Base-by-base conservation (phyloP, 2,329 filamentous ascomycete species). In the Penicillium aurantiogriseum region DNA sequence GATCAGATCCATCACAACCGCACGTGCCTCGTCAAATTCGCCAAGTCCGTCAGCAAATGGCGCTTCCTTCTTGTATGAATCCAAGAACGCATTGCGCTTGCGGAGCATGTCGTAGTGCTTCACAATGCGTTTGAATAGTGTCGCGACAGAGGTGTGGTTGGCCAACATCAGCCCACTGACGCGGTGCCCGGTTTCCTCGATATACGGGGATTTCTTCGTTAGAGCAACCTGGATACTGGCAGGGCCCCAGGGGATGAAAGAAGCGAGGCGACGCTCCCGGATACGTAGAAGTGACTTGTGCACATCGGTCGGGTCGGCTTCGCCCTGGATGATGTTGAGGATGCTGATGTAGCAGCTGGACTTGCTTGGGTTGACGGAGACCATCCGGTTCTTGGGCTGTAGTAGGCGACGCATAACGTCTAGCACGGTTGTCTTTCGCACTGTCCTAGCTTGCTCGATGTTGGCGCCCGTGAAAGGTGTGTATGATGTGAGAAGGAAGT, bases 341-440 rank as follows among this genome's bases (percentile, higher is more conserved):
- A 99, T 97, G 47, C 92, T 96, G 71, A 99, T 97, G 80, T 99
- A 99, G 80, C 94, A 99, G 78, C 92, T 97, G 80, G 91, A 95
- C 80, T 97, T 97, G 69, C 89, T 90, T 1, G 93, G 92, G 56
- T 92, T 89, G 23, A 94, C 96, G 25, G 92, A 96, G 45, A 99
- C 94, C 94, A 99, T 99, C 73, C 95, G 88, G 77, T 99, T 99
- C 82, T 99, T 99, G 39, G 94, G 94, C 77, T 99, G 95, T 57
- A 99, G 81, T 25, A 99, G 81, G 58, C 94, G 85, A 56, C 94
- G 87, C 94, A 99, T 99, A 61, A 99, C 95, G 73, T 99, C 94
- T 40, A 99, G 79, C 9, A 99, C 94, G 1, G 94, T 99, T 2
- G 95, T 99, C 79, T 97, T 99, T 61, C 95, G 90, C 35, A 99